Percentiles rank a stretch among this genome's conserved stretches.
Evolutionary conservation across 257 asterid species (phyloP).

Genomic region (Solanum acaule): DNA sequence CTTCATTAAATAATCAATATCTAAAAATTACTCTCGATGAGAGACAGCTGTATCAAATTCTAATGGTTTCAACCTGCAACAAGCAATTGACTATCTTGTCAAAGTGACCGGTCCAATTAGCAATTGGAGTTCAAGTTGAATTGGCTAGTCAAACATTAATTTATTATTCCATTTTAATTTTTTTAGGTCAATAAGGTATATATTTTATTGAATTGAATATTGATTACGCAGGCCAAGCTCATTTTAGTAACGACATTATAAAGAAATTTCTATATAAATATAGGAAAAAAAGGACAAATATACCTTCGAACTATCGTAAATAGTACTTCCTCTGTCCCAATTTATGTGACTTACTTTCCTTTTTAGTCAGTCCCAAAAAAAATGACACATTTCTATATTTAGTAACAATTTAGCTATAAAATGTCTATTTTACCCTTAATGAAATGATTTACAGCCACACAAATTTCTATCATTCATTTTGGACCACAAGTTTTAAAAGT

Average conservation of each 20-base stretch:
- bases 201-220: background rate
- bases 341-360: no score
- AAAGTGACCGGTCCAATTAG: background rate
- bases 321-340: no score
- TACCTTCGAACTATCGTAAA: no score
- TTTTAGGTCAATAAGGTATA: background rate
- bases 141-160: background rate
- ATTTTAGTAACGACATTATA: background rate
- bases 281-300: no score
- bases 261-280: background rate
- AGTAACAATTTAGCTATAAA: no score
- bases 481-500: no score
- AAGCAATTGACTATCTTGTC: background rate
- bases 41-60: background rate
- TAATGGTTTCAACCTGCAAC: background rate
- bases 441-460: no score
- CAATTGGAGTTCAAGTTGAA: background rate
- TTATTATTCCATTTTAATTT: background rate
- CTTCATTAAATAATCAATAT: background rate
- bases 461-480: no score
- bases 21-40: background rate
- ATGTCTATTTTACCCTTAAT: no score
- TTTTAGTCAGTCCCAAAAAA: no score
- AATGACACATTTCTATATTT: no score
- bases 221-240: background rate